Evolutionary conservation across 2,329 filamentous ascomycete species (phyloP), one percentile per base, ranked within the genome.

Genomic region (Amauroascus verrucosus): DNA sequence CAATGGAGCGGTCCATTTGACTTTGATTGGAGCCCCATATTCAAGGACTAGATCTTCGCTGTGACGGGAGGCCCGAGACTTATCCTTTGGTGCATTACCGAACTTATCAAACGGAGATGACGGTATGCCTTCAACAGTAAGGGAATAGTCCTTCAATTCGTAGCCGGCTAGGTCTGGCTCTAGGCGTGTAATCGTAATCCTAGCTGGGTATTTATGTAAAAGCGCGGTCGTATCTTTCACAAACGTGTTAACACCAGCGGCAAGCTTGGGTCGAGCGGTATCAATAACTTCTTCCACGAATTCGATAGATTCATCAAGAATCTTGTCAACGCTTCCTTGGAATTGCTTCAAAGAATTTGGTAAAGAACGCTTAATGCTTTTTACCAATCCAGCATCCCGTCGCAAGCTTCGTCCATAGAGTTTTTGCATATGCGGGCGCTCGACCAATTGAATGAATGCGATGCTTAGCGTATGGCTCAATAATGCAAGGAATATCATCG

Each of bases 401-500:
- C 93, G 84, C 44, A 98, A 75, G 61, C 83, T 84, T 61, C 83
- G 78, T 40, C 93, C 91, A 64, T 98, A 98, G 16, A 97, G 80
- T 76, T 95, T 97, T 68, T 95, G 87, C 90, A 98, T 97, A 68
- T 98, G 93, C 13, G 91, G 93, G 56, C 90, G 84, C 71, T 98
- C 93, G 8, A 98, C 86, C 60, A 91, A 86, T 55, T 95, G 87
- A 52, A 98, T 87, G 72, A 96, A 96, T 28, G 77, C 82, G 30
- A 97, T 75, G 1, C 86, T 93, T 48, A 96, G 75, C 30, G 91
- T 80, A 65, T 98, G 93, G 59, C 88, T 89, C 33, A 90, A 70
- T 20, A 96, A 74, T 1, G 93, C 91, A 60, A 97, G 78, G 65
- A 89, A 81, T 66, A 95, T 94, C 59, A 98, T 85, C 3, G 86